Base-by-base conservation (phyloP, 768 basidiomycete genomes). In the Leccinum variicolor region DNA sequence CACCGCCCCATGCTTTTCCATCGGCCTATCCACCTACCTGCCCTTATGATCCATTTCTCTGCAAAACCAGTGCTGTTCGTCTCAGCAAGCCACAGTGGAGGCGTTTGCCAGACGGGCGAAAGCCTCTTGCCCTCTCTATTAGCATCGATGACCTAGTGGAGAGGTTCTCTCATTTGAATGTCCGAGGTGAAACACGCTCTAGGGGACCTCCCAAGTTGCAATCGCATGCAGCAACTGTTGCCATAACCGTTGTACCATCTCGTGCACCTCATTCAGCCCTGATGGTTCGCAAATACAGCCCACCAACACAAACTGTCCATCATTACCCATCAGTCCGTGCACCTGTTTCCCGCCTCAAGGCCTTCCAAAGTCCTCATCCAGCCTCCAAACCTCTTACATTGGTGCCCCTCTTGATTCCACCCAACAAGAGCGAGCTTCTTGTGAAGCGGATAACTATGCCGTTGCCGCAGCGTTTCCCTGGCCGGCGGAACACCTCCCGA, bases 1-100 rank as follows among this genome's bases (percentile, higher is more conserved):
- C 65, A 1, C 66, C 65, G 7, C 39, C 26, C 1, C 66, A 66
- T 15, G 60, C 58, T 0, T 66, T 67, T 46, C 65, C 65, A 0
- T 62, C 60, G 0, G 1, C 29, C 8, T 66, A 66, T 36, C 65
- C 65, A 8, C 56, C 60, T 0, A 50, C 3, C 2, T 67, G 66
- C 21, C 10, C 6, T 45, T 55, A 67, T 6, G 57, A 66, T 28
- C 65, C 65, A 13, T 66, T 66, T 4, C 66, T 57, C 0, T 62
- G 60, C 54, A 64, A 64, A 56, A 41, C 23, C 2, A 41, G 60
- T 0, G n/a, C 47, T 3, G 2, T 19, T 17, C 13, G 0, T 28
- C 41, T 67, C 28, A 6, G n/a, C 14, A 26, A 48, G 10, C 52
- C 50, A 15, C 36, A 52, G n/a, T 65, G 65, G 62, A 34, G 25